Base-by-base conservation (phyloP, 2,329 filamentous ascomycete species). In the Keithomyces neogunnii region DNA sequence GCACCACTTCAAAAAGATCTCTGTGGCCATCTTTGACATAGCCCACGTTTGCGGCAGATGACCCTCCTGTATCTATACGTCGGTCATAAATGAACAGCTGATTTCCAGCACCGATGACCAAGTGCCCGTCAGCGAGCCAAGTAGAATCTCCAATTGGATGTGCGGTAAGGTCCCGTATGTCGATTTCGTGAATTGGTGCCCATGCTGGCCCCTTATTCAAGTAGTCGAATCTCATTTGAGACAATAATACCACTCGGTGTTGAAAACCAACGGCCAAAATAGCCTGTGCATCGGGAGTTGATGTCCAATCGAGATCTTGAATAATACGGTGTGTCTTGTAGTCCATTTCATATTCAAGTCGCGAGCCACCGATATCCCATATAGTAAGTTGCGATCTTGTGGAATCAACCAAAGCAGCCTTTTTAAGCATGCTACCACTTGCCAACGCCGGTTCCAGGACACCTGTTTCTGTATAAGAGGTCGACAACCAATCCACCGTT, bases 71-170 rank as follows among this genome's bases (percentile, higher is more conserved):
- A 51, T 85, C 78, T 29, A 95, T 81, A n/a, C 81, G 75, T 53
- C 91, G 82, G 59, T 89, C 87, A 62, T 91, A 85, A 5, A 95
- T 76, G 64, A 96, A 91, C 10, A 99, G 74, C 63, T 96, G 91
- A 63, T 96, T 96, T 0, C 93, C 93, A 6, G 90, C 84, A 1
- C 90, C 91, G 51, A 97, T 84, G 5, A 95, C 85, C 10, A 99
- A 76, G 60, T 91, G 84, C 1, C 91, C 92, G 60, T 88, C 85
- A 31, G 84, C 82, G 10, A 96, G 73, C 93, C 93, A 99, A 13
- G 89, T 89, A 1, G 90, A 95, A 64, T 96, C 91, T 2, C 90
- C 91, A 48, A 96, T 95, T 0, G 89, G 88, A 65, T 96, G 89
- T 31, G 90, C 88, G 10, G 90, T 95, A 38, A 90, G 73, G 53